Percentiles rank a stretch among this genome's conserved stretches.
Conservation (phyloP, 2,329 filamentous ascomycete species). For the Dryadomyces quercivorus region DNA sequence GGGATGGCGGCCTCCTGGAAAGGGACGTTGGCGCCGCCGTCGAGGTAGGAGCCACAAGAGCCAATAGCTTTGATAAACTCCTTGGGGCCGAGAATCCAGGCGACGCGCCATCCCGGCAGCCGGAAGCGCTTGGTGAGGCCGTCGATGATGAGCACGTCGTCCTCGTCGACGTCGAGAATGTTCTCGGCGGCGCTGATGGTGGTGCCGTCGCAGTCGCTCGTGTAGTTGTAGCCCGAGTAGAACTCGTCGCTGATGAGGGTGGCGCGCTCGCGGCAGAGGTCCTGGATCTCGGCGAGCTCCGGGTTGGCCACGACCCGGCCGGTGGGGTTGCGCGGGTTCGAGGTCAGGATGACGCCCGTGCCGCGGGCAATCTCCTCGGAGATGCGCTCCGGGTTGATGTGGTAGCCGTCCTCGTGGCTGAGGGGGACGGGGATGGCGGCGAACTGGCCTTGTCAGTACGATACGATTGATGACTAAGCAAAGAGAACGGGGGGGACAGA, state of each 20-base stretch:
- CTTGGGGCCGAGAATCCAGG: constrained; percentile 92
- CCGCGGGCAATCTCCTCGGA: constrained; percentile 81
- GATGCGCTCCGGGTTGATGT: constrained; percentile 88
- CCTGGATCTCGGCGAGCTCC: constrained; percentile 80
- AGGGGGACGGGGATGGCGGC: constrained; percentile 79
- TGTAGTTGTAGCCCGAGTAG: constrained; percentile 95
- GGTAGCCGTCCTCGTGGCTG: constrained; percentile 75
- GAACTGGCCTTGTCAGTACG: constrained; percentile 41
- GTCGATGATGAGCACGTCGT: constrained; percentile 89
- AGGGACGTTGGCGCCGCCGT: constrained; percentile 86
- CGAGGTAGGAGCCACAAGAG: constrained; percentile 85
- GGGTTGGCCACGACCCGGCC: constrained; percentile 77
- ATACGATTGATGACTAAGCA: not conserved
- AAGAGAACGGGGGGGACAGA: constrained; percentile 20
- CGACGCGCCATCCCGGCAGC: constrained; percentile 89
- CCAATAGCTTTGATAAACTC: constrained; percentile 92
- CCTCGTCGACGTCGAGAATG: constrained; percentile 76
- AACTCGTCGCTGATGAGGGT: constrained; percentile 96
- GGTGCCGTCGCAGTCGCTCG: constrained; percentile 75
- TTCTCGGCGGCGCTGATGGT: constrained; percentile 87
- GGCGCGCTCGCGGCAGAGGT: constrained; percentile 79
- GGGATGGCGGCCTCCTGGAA: constrained; percentile 89
- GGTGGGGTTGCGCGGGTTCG: constrained; percentile 90
- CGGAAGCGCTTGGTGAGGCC: constrained; percentile 95
- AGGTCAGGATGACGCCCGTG: constrained; percentile 80